phyloP scores from a whole-genome alignment of 495 filamentous ascomycete genomes.

The Talaromyces liani region DNA sequence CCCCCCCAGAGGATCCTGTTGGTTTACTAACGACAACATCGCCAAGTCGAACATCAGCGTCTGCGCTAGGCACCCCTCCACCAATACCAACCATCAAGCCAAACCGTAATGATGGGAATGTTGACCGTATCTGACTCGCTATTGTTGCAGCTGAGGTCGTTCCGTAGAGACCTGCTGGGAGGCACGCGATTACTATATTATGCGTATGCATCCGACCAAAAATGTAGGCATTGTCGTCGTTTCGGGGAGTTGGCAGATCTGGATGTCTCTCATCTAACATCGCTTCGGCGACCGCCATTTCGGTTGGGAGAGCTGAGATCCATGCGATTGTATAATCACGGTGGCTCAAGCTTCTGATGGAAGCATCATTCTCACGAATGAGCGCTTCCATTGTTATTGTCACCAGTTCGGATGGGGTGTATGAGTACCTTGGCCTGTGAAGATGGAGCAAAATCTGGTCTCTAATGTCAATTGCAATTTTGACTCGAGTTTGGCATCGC shows the following conservation, averaged over 20 bases:
- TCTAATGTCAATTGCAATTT: too few species aligned
- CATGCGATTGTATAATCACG: constrained; percentile 16
- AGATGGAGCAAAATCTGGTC: too few species aligned
- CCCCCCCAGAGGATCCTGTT: constrained; percentile 13
- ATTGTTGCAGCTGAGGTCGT: constrained; percentile 22
- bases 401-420: too few species aligned
- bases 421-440: too few species aligned
- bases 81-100: constrained; percentile 36
- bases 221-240: constrained; percentile 24
- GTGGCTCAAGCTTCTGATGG: background rate
- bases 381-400: too few species aligned
- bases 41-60: constrained; percentile 20
- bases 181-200: constrained; percentile 25
- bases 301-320: constrained; percentile 15
- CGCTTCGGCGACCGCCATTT: constrained; percentile 13
- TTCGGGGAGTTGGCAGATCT: constrained; percentile 1
- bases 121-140: constrained; percentile 21
- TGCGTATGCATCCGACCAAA: constrained; percentile 23
- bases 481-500: too few species aligned
- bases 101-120: constrained; percentile 25
- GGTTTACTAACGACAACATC: constrained; percentile 22
- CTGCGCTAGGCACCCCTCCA: constrained; percentile 21
- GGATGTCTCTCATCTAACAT: constrained; percentile 17
- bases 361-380: too few species aligned
- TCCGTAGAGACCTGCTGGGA: constrained; percentile 27